These are phyloP conservation scores for Huntiella omanensis DNA, from an alignment of 2,329 filamentous ascomycete species.

Conservation along the genomic window DNA sequence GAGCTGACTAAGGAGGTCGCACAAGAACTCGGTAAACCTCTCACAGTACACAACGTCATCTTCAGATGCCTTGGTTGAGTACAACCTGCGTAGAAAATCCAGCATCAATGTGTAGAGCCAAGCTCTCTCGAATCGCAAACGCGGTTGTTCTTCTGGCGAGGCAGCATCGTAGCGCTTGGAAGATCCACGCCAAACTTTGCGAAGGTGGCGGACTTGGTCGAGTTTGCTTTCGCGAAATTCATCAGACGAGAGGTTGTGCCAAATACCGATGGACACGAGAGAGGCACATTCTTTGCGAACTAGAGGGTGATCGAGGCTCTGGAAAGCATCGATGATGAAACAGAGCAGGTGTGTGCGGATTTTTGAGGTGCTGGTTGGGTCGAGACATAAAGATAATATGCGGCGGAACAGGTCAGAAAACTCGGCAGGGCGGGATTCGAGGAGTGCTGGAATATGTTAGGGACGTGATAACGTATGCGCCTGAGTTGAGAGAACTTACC, in stretches of 20 bases:
- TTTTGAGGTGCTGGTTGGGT: constrained; percentile 42
- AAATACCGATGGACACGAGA: constrained; percentile 82
- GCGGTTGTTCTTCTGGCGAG: constrained; percentile 60
- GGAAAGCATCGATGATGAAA: constrained; percentile 82
- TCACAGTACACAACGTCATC: constrained; percentile 72
- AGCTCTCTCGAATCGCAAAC: constrained; percentile 73
- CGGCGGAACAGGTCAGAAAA: constrained; percentile 84
- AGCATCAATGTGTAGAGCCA: constrained; percentile 81
- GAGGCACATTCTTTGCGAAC: constrained; percentile 94
- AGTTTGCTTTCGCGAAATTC: constrained; percentile 53
- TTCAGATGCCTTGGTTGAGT: constrained; percentile 31
- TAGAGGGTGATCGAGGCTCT: constrained; percentile 73
- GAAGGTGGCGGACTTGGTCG: constrained; percentile 52
- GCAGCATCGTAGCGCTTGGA: constrained; percentile 73
- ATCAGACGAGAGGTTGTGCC: constrained; percentile 79
- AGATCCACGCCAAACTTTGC: constrained; percentile 80
- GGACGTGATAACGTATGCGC: neutral
- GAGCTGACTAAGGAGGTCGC: constrained; percentile 79
- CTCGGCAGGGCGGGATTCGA: constrained; percentile 55
- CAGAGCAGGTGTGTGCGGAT: constrained; percentile 69
- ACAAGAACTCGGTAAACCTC: constrained; percentile 77
- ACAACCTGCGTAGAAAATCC: constrained; percentile 61
- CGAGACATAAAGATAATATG: constrained; percentile 69
- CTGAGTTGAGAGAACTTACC: constrained; percentile 27
- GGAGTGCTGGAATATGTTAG: constrained; percentile 37